A percentile compares a stretch with the other conserved stretches of the same genome.
These are phyloP conservation scores for Chrysopogon serrulatus DNA, from an alignment of 176 grass and related monocot species.

Conservation along the genomic window DNA sequence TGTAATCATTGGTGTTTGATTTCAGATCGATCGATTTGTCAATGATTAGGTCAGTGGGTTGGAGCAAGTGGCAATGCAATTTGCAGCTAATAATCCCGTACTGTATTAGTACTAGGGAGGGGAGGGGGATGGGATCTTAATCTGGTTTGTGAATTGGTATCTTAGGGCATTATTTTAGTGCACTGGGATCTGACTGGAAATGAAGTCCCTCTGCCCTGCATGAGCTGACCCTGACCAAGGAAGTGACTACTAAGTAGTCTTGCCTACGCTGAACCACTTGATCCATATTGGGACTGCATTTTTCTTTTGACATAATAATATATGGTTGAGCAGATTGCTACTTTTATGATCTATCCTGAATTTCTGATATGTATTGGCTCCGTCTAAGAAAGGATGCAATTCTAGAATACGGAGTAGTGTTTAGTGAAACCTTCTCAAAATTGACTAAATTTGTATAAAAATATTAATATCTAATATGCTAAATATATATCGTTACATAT, in stretches of 20 bases:
- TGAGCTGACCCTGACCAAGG: conserved; percentile 37
- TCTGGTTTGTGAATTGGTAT: neutral
- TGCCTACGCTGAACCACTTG: neutral
- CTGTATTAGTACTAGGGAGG: neutral
- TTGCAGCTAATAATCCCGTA: conserved; percentile 26
- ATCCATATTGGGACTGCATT: neutral
- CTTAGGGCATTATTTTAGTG: neutral
- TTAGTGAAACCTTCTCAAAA: neutral
- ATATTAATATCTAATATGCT: neutral
- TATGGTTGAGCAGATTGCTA: neutral
- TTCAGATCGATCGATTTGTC: conserved; percentile 16
- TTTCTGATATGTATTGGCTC: neutral
- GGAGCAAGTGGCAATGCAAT: conserved; percentile 14
- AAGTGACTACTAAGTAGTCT: neutral
- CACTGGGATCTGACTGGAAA: conserved; percentile 1
- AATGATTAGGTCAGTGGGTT: conserved; percentile 25
- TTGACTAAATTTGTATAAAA: neutral
- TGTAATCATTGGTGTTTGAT: neutral
- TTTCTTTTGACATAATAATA: neutral
- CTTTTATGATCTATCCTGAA: neutral
- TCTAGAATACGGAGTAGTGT: neutral
- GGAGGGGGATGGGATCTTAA: conserved; percentile 38
- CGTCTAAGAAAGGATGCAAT: neutral
- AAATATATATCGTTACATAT: neutral
- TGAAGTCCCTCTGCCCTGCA: conserved; percentile 6